Percentiles rank a stretch among this genome's conserved stretches.
phyloP scores from a whole-genome alignment of 2,329 filamentous ascomycete species.

The Tricladium varicosporioides region DNA sequence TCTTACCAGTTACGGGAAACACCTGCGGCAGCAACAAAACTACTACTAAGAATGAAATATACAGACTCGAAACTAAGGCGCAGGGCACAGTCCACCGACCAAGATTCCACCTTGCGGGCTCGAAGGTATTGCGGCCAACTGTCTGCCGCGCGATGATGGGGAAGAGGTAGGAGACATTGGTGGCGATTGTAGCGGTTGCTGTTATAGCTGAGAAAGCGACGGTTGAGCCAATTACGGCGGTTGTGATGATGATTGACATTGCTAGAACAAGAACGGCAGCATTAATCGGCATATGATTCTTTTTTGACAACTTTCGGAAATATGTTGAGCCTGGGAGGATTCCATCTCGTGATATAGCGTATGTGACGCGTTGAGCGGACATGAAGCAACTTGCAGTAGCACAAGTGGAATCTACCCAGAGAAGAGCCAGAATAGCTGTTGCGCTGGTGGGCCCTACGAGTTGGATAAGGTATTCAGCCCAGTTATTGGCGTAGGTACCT shows the following conservation, averaged over 20 bases:
- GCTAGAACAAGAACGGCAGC: constrained; percentile 35
- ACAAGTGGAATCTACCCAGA: constrained; percentile 40
- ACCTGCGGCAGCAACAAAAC: constrained; percentile 39
- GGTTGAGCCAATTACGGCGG: constrained; percentile 37
- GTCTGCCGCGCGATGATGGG: constrained; percentile 40
- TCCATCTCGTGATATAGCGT: constrained; percentile 39
- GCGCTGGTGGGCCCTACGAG: constrained; percentile 37
- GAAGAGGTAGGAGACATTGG: constrained; percentile 40
- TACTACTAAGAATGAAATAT: constrained; percentile 37
- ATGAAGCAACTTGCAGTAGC: constrained; percentile 39
- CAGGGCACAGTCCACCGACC: constrained; percentile 30
- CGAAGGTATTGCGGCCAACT: constrained; percentile 34
- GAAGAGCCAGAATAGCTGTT: constrained; percentile 35
- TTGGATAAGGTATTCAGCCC: constrained; percentile 40
- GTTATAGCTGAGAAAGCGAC: constrained; percentile 40
- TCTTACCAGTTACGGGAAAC: constrained; percentile 38
- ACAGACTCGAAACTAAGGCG: constrained; percentile 32
- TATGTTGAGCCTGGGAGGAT: constrained; percentile 38
- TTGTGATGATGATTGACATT: constrained; percentile 35
- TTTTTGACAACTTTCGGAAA: constrained; percentile 34
- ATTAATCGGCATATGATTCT: constrained; percentile 36
- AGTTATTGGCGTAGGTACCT: constrained; percentile 39
- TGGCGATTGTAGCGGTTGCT: constrained; percentile 38
- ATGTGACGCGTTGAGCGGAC: constrained; percentile 40
- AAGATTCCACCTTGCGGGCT: constrained; percentile 37